Evolutionary conservation across 2,329 filamentous ascomycete species (phyloP).

Genomic region (Tolypocladium amazonense): DNA sequence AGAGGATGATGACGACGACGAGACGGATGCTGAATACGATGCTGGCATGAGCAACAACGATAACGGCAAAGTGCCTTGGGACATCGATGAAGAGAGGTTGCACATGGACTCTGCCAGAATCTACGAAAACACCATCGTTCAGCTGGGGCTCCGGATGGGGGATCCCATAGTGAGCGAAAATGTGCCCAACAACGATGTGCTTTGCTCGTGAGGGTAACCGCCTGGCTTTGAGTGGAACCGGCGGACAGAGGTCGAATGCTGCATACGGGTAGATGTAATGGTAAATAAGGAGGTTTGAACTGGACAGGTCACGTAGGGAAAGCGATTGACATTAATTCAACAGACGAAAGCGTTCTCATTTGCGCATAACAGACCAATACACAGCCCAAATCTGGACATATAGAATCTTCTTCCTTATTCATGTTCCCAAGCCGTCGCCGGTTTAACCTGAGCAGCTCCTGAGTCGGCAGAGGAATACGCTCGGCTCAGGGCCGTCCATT

Average conservation of each 20-base stretch:
- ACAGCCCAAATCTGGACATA: too few relatives aligned
- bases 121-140: slow-evolving; percentile 70
- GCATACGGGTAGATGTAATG: not conserved
- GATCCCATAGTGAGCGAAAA: slow-evolving; percentile 17
- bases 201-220: not conserved
- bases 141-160: slow-evolving; percentile 59
- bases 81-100: slow-evolving; percentile 37
- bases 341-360: not conserved
- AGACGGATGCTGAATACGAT: slow-evolving; percentile 24
- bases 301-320: not conserved
- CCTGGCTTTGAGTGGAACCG: not conserved
- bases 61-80: slow-evolving; percentile 11
- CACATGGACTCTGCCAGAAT: slow-evolving; percentile 65
- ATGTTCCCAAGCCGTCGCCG: too few relatives aligned
- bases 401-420: too few relatives aligned
- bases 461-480: not conserved
- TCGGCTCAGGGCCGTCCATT: not conserved
- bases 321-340: not conserved
- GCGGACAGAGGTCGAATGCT: not conserved
- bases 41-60: slow-evolving; percentile 18
- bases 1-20: slow-evolving; percentile 24
- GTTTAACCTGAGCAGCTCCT: too few relatives aligned
- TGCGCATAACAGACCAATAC: too few relatives aligned
- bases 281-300: not conserved
- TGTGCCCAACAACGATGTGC: slow-evolving; percentile 1